Base-by-base conservation (phyloP, 768 basidiomycete genomes). In the Erythrobasidium yunnanense region DNA sequence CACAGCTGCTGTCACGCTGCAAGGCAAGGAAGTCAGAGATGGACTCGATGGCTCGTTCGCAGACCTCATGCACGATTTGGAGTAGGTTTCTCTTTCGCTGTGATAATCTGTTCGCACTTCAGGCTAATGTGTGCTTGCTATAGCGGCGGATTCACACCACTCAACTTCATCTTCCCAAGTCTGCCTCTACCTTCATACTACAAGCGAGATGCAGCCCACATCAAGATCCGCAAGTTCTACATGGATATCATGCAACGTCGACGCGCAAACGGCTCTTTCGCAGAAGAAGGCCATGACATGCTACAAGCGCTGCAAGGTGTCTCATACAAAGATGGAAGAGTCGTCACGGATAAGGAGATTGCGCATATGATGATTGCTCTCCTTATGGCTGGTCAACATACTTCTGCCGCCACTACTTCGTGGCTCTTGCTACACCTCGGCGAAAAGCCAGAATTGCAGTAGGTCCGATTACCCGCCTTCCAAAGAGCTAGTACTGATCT, bases 371-470 rank as follows among this genome's bases (percentile, higher is more conserved):
- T 99, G 86, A 99, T 96, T 73, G 95, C 95, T 17, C 83, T 99
- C 50, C 84, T 99, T 69, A 97, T 99, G 95, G 95, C 95, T 47
- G 95, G 95, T 38, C 95, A 99, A 78, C 95, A 99, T 77, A 99
- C 95, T 0, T 89, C 87, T 71, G 95, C 95, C 15, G 86, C 95
- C 1, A 86, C 89, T 22, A 85, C 85, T 32, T 86, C 90, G 8
- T 99, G 95, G 95, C 75, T 85, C 17, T 80, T 97, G 38, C 82
- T 96, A 46, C 90, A 95, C 73, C 76, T 97, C 30, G 93, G 91
- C 29, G 78, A 83, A 69, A 82, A 85, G 51, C 82, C 81, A 0
- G 83, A 34, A 29, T 52, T 58, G 7, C 30, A 25, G 17, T n/a
- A n/a, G n/a, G n/a, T n/a, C n/a, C n/a, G n/a, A n/a, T 38, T 29